Conservation (phyloP, 345 rosid genomes). For the Toxicodendron radicans region DNA sequence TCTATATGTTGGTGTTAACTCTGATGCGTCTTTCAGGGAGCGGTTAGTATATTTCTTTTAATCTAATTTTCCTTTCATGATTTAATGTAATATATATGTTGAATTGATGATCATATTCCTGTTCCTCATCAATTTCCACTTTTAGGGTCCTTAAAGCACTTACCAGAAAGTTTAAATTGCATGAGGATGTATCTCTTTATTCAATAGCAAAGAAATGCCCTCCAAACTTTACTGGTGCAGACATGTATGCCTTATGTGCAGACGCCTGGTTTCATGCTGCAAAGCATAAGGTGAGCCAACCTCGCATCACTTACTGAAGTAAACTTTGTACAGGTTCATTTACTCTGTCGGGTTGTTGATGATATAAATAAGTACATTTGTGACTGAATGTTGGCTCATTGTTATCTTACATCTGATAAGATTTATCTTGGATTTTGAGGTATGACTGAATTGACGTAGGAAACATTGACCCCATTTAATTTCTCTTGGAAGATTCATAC, state of each 20-base stretch:
- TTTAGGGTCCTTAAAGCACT: slow-evolving; percentile 89
- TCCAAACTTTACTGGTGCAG: slow-evolving; percentile 92
- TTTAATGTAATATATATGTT: not conserved
- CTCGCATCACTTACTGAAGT: not conserved
- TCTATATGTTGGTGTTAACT: slow-evolving; percentile 88
- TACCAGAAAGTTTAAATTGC: slow-evolving; percentile 86
- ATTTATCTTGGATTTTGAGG: slow-evolving; percentile 10
- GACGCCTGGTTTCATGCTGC: slow-evolving; percentile 99
- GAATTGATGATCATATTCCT: not conserved
- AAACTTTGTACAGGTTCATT: not conserved
- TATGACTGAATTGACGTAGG: not conserved
- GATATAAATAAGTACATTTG: not conserved
- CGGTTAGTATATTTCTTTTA: slow-evolving; percentile 44
- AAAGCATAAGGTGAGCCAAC: slow-evolving; percentile 66
- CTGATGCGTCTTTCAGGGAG: slow-evolving; percentile 86
- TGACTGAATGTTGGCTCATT: not conserved
- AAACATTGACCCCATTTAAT: not conserved
- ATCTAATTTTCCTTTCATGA: not conserved
- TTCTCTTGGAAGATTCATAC: not conserved
- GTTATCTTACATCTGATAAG: not conserved
- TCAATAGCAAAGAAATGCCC: slow-evolving; percentile 87
- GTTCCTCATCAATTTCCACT: slow-evolving; percentile 16
- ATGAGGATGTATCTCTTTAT: slow-evolving; percentile 76
- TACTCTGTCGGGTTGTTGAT: not conserved
- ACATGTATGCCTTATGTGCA: slow-evolving; percentile 96